Evolutionary conservation across 192 early-diverging fungal species (phyloP), one percentile per base, ranked within the genome.

Genomic region (Oehlia diaphana): DNA sequence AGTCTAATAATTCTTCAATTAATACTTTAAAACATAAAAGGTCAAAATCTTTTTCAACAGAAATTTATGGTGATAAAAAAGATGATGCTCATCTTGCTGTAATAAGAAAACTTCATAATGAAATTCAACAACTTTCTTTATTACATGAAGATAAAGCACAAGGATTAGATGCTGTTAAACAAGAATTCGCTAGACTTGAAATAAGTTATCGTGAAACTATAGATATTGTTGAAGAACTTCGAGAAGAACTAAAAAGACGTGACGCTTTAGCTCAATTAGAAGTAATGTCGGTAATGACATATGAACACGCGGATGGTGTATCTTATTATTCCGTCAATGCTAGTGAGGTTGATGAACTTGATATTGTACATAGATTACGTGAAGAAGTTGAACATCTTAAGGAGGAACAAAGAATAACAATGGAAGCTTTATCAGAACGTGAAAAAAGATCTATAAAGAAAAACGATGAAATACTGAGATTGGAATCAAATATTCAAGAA

Each of bases 171-270:
- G 62, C 39, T 58, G 37, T 78, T 69, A 68, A 69, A 28, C 63
- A 78, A 78, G 77, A 78, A 69, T 69, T 78, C 31, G 66, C 77
- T 23, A 26, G 28, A 53, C 21, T 68, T 19, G 77, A 78, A 50
- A 78, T 78, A 39, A 69, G 16, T 69, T 63, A 78, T 69, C 77
- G 66, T 78, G 66, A 61, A 78, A 69, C 39, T 58, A 21, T 78
- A 8, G 77, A 78, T 47, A 47, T 78, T 58, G 66, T 78, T 58
- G 77, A 69, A 69, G 77, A 78, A 68, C 62, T 78, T 26, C 64
- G 77, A 0, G 65, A 78, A 33, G 77, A 78, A 69, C 69, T 78
- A 7, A 78, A 78, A 31, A 66, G 13, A 3, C 77, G 77, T 78
- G 77, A 78, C 9, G 66, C 37, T 12, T 53, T 69, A 10, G 65